These are phyloP conservation scores for Oryza meridionalis DNA, from an alignment of 176 grass and related monocot species.

Conservation along the genomic window DNA sequence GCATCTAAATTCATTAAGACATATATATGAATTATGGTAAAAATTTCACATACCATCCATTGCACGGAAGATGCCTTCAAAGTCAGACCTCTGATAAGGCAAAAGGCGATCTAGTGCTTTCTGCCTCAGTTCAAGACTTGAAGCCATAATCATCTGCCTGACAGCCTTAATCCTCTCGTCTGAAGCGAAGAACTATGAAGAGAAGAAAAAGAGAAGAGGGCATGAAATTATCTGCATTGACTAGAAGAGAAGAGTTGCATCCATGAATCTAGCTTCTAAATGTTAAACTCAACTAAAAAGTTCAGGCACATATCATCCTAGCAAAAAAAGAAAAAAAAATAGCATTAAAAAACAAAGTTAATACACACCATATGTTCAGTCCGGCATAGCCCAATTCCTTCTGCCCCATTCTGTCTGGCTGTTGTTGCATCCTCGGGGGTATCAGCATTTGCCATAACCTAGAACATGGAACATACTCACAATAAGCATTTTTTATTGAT, in stretches of 20 bases:
- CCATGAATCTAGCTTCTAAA: conserved; percentile 10
- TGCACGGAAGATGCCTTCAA: conserved; percentile 97
- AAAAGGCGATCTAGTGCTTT: conserved; percentile 81
- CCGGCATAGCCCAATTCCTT: conserved; percentile 96
- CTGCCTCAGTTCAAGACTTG: conserved; percentile 79
- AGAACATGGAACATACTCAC: conserved; percentile 25
- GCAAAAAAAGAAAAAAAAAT: neutral
- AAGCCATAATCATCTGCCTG: conserved; percentile 98
- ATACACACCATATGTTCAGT: conserved; percentile 92
- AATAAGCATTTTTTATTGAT: conserved; percentile 38
- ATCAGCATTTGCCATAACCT: conserved; percentile 99
- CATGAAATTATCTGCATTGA: conserved; percentile 16
- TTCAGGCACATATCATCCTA: conserved; percentile 9
- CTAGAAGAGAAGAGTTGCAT: conserved; percentile 1
- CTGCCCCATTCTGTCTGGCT: conserved; percentile 87
- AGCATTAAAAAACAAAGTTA: conserved; percentile 22
- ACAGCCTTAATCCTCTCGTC: conserved; percentile 98
- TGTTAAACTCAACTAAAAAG: conserved; percentile 14
- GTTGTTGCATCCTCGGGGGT: conserved; percentile 89
- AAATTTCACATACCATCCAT: conserved; percentile 77
- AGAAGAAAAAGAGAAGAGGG: conserved; percentile 22
- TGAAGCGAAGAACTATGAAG: conserved; percentile 95
- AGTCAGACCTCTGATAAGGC: conserved; percentile 95
- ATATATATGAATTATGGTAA: neutral
- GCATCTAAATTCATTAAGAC: neutral